These are phyloP conservation scores for Blastosporella zonata DNA, from an alignment of 1,284 basidiomycete genomes.

Conservation along the genomic window DNA sequence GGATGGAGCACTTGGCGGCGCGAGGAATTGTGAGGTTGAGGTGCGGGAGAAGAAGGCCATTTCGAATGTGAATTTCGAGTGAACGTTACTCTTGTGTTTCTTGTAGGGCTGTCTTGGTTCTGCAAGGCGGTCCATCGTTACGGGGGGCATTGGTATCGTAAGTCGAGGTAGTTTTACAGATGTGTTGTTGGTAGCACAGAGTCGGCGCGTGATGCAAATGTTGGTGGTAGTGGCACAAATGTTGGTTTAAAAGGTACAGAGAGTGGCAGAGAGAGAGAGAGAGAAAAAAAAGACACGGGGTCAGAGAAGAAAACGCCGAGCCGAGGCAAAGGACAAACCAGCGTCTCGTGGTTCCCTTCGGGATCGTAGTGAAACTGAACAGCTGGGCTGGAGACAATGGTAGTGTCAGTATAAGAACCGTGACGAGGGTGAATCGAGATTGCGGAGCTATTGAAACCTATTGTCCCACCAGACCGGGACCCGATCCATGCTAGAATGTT, in stretches of 20 bases:
- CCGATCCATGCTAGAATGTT: slow-evolving; percentile 21
- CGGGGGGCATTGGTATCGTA: slow-evolving; percentile 15
- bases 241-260: slow-evolving; percentile 7
- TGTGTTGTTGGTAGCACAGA: slow-evolving; percentile 11
- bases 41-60: slow-evolving; percentile 50
- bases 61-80: slow-evolving; percentile 25
- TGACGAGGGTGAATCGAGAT: slow-evolving; percentile 24
- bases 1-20: slow-evolving; percentile 46
- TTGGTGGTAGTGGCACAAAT: slow-evolving; percentile 17
- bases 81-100: slow-evolving; percentile 40
- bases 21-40: slow-evolving; percentile 44
- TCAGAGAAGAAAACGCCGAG: slow-evolving; percentile 19
- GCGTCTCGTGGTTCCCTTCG: slow-evolving; percentile 22
- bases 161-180: slow-evolving; percentile 17
- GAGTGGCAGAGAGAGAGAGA: slow-evolving; percentile 11
- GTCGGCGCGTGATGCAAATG: slow-evolving; percentile 13
- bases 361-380: slow-evolving; percentile 19
- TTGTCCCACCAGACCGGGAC: slow-evolving; percentile 35
- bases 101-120: slow-evolving; percentile 34
- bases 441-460: slow-evolving; percentile 23
- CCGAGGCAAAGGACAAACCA: slow-evolving; percentile 28
- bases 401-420: slow-evolving; percentile 16
- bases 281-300: slow-evolving; percentile 11
- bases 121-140: slow-evolving; percentile 28
- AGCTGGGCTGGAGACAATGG: slow-evolving; percentile 25